These are phyloP conservation scores for Pilatotrama ljubarskyi DNA, from an alignment of 768 basidiomycete species.

Conservation along the genomic window DNA sequence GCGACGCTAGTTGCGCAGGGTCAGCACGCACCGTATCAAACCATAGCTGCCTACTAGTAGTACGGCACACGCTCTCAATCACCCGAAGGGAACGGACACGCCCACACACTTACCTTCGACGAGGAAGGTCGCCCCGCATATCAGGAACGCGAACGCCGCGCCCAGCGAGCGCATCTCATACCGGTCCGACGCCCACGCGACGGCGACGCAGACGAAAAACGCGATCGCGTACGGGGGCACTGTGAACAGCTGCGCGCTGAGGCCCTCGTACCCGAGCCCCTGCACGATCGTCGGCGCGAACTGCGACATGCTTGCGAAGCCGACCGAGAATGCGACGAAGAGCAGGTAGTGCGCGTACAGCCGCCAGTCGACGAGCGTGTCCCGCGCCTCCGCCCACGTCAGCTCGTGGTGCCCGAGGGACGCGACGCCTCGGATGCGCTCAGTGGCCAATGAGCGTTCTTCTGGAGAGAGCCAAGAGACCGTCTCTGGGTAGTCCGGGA, in stretches of 20 bases:
- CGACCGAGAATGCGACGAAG: conserved; percentile 43
- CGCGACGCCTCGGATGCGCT: conserved; percentile 40
- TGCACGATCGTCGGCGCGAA: conserved; percentile 75
- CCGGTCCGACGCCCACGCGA: conserved; percentile 24
- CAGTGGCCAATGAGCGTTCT: conserved; percentile 38
- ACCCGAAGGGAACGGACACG: neutral
- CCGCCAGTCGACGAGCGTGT: conserved; percentile 38
- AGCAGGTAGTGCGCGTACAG: conserved; percentile 41
- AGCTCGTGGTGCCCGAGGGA: conserved; percentile 37
- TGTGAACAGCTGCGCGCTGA: conserved; percentile 60
- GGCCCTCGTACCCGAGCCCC: conserved; percentile 54
- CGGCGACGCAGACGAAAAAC: conserved; percentile 26
- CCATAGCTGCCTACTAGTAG: no score
- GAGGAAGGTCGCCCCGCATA: conserved; percentile 24
- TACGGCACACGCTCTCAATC: no score
- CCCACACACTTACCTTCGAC: conserved; percentile 19
- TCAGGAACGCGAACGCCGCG: conserved; percentile 13
- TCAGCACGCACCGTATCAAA: neutral
- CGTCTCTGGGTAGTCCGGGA: conserved; percentile 24
- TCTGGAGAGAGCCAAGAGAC: conserved; percentile 19
- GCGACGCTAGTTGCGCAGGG: conserved; percentile 12
- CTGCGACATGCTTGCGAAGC: conserved; percentile 45
- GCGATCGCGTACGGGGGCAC: conserved; percentile 48
- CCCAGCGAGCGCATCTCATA: conserved; percentile 23
- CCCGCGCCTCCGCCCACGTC: conserved; percentile 39